Evolutionary conservation across 495 filamentous ascomycete species (phyloP).

Genomic region (Penicillium fimorum): DNA sequence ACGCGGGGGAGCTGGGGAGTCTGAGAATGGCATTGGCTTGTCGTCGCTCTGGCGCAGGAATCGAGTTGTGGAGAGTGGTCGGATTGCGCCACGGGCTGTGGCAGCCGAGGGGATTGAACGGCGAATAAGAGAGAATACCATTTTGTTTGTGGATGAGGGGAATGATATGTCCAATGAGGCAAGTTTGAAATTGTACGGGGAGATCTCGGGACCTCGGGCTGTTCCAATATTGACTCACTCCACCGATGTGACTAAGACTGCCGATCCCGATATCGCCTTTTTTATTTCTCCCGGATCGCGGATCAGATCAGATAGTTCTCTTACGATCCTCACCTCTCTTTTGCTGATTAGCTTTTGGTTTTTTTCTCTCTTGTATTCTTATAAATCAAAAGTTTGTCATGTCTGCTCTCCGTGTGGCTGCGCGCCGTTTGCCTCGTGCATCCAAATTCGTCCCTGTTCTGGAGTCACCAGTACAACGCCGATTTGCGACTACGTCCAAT

Average conservation of each 20-base stretch:
- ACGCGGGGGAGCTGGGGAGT: conserved; percentile 71
- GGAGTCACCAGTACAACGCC: conserved; percentile 41
- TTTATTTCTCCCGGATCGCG: conserved; percentile 22
- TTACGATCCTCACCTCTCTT: conserved; percentile 5
- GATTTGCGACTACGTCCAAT: conserved; percentile 34
- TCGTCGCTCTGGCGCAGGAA: conserved; percentile 28
- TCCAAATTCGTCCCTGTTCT: conserved; percentile 30
- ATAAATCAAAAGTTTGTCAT: conserved; percentile 17
- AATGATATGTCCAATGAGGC: conserved; percentile 7
- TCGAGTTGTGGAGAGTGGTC: conserved; percentile 36
- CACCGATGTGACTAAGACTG: conserved; percentile 27
- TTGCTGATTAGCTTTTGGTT: conserved; percentile 1
- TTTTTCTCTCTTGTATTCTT: neutral
- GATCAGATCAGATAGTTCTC: conserved; percentile 3
- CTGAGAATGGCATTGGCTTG: conserved; percentile 40
- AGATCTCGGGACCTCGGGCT: conserved; percentile 7
- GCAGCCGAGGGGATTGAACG: conserved; percentile 22
- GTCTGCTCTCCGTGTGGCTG: conserved; percentile 35
- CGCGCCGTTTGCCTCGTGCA: conserved; percentile 42
- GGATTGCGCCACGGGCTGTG: conserved; percentile 24
- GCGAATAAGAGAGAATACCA: conserved; percentile 19
- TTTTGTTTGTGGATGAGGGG: conserved; percentile 13
- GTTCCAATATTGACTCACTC: conserved; percentile 19
- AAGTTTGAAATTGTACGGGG: conserved; percentile 3
- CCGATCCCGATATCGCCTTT: conserved; percentile 40